These are phyloP conservation scores for Lathyrus oleraceus DNA, from an alignment of 306 rosid genomes.

Conservation along the genomic window DNA sequence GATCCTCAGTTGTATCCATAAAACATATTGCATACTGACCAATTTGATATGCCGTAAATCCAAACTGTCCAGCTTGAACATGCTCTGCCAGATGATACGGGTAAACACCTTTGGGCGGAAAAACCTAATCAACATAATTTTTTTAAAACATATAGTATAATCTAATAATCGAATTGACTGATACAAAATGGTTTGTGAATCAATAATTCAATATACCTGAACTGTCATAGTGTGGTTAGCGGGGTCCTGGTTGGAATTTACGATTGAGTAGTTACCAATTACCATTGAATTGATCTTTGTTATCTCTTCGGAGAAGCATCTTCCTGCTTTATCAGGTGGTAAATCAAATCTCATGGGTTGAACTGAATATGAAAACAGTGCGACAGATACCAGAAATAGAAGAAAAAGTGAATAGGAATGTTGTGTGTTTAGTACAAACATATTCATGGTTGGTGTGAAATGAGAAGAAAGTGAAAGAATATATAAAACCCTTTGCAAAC, in stretches of 20 bases:
- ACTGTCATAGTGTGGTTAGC: conserved; percentile 53
- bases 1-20: conserved; percentile 42
- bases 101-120: no score
- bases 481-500: neutral
- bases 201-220: conserved; percentile 42
- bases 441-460: neutral
- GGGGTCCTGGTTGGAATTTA: conserved; percentile 44
- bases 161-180: no score
- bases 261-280: conserved; percentile 59
- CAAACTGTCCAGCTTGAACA: conserved; percentile 56
- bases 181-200: no score
- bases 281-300: conserved; percentile 52
- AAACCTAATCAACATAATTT: no score
- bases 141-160: no score
- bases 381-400: conserved; percentile 29
- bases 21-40: conserved; percentile 69
- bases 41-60: conserved; percentile 48
- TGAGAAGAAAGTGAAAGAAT: neutral
- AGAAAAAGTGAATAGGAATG: neutral
- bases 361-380: conserved; percentile 40
- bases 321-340: conserved; percentile 43
- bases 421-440: conserved; percentile 18
- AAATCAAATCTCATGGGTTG: conserved; percentile 70
- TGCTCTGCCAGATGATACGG: conserved; percentile 33
- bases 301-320: conserved; percentile 67